A percentile compares a stretch with the other conserved stretches of the same genome.
phyloP scores from a whole-genome alignment of 2,329 filamentous ascomycete species.

The Claviceps arundinis region DNA sequence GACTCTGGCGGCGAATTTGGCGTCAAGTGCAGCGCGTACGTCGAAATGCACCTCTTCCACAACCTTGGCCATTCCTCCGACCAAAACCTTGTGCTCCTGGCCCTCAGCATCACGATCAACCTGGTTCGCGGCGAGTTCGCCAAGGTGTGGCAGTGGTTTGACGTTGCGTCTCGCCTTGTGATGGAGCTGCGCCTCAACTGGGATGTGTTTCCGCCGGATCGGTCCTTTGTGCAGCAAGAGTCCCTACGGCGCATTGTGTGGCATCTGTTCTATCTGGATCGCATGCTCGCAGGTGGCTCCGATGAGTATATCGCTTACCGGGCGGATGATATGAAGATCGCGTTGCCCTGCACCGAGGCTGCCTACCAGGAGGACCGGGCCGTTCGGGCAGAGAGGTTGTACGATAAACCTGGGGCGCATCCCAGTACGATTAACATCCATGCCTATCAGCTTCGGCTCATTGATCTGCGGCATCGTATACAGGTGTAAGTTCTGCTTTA shows the following conservation, averaged over 20 bases:
- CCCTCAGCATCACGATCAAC: conserved; percentile 23
- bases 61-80: conserved; percentile 25
- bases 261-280: conserved; percentile 25
- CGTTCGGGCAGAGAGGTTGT: conserved; percentile 18
- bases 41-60: conserved; percentile 27
- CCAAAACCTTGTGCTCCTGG: conserved; percentile 20
- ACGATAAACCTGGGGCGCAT: conserved; percentile 15
- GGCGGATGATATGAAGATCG: conserved; percentile 24
- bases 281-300: conserved; percentile 25
- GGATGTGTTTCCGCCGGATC: conserved; percentile 18
- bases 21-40: conserved; percentile 23
- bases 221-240: conserved; percentile 23
- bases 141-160: conserved; percentile 27
- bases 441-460: conserved; percentile 22
- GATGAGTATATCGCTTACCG: conserved; percentile 26
- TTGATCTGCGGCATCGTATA: conserved; percentile 24
- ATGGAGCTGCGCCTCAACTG: conserved; percentile 26
- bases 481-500: conserved; percentile 16
- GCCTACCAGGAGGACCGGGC: conserved; percentile 19
- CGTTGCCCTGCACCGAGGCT: conserved; percentile 22
- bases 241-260: conserved; percentile 23
- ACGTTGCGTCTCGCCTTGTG: conserved; percentile 23
- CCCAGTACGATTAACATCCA: conserved; percentile 18
- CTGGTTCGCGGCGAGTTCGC: conserved; percentile 22
- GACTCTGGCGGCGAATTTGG: conserved; percentile 22